These are phyloP conservation scores for Passiflora organensis DNA, from an alignment of 345 rosid species.

Conservation along the genomic window DNA sequence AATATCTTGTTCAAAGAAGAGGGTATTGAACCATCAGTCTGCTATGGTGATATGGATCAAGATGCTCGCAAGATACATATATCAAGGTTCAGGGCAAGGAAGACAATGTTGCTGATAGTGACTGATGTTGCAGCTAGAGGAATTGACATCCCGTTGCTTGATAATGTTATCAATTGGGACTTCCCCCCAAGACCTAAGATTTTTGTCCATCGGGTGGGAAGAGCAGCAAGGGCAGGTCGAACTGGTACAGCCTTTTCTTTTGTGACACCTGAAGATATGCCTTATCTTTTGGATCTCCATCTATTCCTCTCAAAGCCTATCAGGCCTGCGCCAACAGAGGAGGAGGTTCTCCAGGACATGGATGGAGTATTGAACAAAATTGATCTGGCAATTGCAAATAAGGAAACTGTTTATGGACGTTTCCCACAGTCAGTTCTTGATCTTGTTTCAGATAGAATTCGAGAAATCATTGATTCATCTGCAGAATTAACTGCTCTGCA, in stretches of 20 bases:
- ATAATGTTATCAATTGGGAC: slow-evolving; percentile 97
- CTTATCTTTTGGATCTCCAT: slow-evolving; percentile 89
- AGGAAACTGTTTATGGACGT: slow-evolving; percentile 89
- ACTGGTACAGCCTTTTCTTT: slow-evolving; percentile 89
- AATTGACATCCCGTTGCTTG: slow-evolving; percentile 92
- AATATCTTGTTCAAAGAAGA: slow-evolving; percentile 70
- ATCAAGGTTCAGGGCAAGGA: slow-evolving; percentile 80
- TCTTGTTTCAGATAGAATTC: slow-evolving; percentile 71
- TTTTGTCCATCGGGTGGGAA: slow-evolving; percentile 92
- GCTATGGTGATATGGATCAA: slow-evolving; percentile 98
- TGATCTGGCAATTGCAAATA: slow-evolving; percentile 66
- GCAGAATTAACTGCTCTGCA: slow-evolving; percentile 67
- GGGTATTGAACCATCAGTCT: slow-evolving; percentile 79
- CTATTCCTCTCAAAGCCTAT: slow-evolving; percentile 85
- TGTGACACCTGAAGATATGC: slow-evolving; percentile 82
- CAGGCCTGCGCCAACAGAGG: slow-evolving; percentile 86
- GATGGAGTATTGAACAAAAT: slow-evolving; percentile 67
- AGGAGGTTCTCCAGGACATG: slow-evolving; percentile 77
- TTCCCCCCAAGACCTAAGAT: slow-evolving; percentile 92
- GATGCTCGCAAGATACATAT: slow-evolving; percentile 91
- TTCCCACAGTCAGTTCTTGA: slow-evolving; percentile 81
- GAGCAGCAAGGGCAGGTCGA: slow-evolving; percentile 96
- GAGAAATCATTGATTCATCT: slow-evolving; percentile 71
- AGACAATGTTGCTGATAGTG: slow-evolving; percentile 82
- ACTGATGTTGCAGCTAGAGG: slow-evolving; percentile 98